These are phyloP conservation scores for Crithidia sp. DNA, from an alignment of 208 protist species.

Conservation along the genomic window DNA sequence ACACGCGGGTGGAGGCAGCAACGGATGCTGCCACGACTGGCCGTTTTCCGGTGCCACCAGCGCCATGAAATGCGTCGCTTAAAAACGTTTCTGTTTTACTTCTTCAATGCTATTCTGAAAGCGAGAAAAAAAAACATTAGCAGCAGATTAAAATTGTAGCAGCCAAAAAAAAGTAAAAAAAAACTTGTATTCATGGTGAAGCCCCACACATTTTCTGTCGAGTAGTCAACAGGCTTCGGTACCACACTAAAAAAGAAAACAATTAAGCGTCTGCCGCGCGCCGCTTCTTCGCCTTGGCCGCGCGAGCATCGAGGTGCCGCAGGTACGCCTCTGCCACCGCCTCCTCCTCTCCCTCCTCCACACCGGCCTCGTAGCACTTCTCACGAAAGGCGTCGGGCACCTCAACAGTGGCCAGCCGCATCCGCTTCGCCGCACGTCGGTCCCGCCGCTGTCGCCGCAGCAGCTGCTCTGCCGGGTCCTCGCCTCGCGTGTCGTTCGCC, in stretches of 20 bases:
- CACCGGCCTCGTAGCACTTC: conserved; percentile 41
- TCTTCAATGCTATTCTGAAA: too few relatives aligned
- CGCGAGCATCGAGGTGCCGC: conserved; percentile 12
- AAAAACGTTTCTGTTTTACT: too few relatives aligned
- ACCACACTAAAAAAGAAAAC: not conserved
- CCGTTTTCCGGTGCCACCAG: too few relatives aligned
- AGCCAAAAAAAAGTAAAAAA: too few relatives aligned
- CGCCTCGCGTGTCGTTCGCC: conserved; percentile 18
- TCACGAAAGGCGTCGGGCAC: conserved; percentile 34
- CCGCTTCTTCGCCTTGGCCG: not conserved
- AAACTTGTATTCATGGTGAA: too few relatives aligned
- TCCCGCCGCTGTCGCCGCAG: conserved; percentile 28
- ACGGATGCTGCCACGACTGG: too few relatives aligned
- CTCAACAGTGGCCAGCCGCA: conserved; percentile 28
- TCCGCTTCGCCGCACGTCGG: conserved; percentile 19
- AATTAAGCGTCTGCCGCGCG: not conserved
- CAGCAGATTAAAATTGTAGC: too few relatives aligned
- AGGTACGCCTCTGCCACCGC: conserved; percentile 34
- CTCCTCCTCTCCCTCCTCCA: conserved; percentile 46
- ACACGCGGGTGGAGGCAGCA: too few relatives aligned
- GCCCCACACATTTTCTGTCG: too few relatives aligned
- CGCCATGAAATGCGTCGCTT: too few relatives aligned
- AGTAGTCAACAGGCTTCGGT: too few relatives aligned
- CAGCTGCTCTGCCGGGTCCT: conserved; percentile 22
- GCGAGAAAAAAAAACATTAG: too few relatives aligned